Percentiles rank a stretch among this genome's conserved stretches.
These are phyloP conservation scores for Puccinia polysora DNA, from an alignment of 1,284 basidiomycete genomes.

Conservation along the genomic window DNA sequence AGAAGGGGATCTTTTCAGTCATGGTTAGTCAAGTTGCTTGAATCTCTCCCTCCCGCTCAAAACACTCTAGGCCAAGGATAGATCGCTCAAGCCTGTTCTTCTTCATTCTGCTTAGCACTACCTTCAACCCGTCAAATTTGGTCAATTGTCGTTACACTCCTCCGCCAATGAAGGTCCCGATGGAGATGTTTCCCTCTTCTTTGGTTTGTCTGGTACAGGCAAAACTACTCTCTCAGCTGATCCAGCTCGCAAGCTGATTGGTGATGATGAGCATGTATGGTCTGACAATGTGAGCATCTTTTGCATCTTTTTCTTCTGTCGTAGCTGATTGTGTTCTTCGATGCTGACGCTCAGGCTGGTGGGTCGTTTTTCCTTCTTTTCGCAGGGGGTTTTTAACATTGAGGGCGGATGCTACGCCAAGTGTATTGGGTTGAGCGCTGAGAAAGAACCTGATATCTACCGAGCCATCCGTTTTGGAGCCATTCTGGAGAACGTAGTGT, in stretches of 20 bases:
- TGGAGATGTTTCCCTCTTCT: conserved; percentile 95
- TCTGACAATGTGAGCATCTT: conserved; percentile 65
- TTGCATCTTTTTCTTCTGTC: neutral
- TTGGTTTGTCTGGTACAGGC: conserved; percentile 95
- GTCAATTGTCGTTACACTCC: conserved; percentile 97
- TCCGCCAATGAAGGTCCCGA: conserved; percentile 92
- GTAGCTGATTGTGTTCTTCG: neutral
- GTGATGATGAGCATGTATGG: conserved; percentile 98
- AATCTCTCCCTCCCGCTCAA: conserved; percentile 32
- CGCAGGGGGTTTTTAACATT: conserved; percentile 92
- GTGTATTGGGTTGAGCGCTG: conserved; percentile 88
- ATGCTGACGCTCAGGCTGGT: neutral
- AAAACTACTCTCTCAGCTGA: conserved; percentile 97
- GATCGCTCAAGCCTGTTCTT: too few species aligned
- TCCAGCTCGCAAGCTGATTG: conserved; percentile 81
- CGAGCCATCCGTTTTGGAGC: conserved; percentile 90
- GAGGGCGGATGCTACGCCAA: conserved; percentile 99
- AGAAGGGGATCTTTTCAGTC: conserved; percentile 99
- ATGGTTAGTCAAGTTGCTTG: conserved; percentile 63
- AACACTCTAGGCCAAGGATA: neutral
- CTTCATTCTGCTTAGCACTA: conserved; percentile 65
- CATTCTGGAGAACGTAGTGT: conserved; percentile 98
- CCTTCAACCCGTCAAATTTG: conserved; percentile 97
- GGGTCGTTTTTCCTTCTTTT: neutral
- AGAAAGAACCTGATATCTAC: conserved; percentile 97